These are phyloP conservation scores for Fusarium nodosum DNA, from an alignment of 2,329 filamentous ascomycete genomes.

Conservation along the genomic window DNA sequence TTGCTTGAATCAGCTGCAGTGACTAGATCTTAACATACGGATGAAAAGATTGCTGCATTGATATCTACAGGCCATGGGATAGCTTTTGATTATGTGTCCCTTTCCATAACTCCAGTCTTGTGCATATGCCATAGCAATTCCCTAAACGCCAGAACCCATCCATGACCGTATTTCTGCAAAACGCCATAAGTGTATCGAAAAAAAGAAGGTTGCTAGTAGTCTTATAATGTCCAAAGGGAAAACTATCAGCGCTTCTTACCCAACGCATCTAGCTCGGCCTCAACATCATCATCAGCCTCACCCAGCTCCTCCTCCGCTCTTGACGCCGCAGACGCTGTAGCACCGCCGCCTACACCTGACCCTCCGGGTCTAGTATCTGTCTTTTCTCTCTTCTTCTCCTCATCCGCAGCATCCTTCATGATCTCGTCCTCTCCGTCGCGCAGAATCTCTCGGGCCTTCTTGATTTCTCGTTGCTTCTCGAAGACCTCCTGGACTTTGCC, in stretches of 20 bases:
- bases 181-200: constrained; percentile 10
- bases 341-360: constrained; percentile 48
- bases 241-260: constrained; percentile 55
- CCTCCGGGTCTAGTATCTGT: constrained; percentile 47
- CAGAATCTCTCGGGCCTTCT: constrained; percentile 82
- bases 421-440: constrained; percentile 75
- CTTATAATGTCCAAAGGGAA: not conserved
- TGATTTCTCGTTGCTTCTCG: constrained; percentile 88
- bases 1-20: not conserved
- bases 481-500: constrained; percentile 92
- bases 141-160: constrained; percentile 24
- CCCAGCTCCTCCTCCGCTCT: constrained; percentile 65
- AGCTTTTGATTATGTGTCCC: constrained; percentile 14
- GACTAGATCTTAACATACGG: not conserved
- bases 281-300: constrained; percentile 65
- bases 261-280: constrained; percentile 58
- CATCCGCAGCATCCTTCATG: constrained; percentile 65
- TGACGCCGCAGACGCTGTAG: constrained; percentile 22
- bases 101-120: constrained; percentile 28
- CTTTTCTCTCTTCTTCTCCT: constrained; percentile 57
- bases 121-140: constrained; percentile 5
- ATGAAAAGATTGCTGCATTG: not conserved
- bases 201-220: not conserved
- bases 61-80: not conserved
- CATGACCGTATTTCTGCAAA: constrained; percentile 14